Percentiles rank a stretch among this genome's conserved stretches.
Evolutionary conservation across 768 basidiomycete genomes (phyloP).

Genomic region (Dentipellis sp.): DNA sequence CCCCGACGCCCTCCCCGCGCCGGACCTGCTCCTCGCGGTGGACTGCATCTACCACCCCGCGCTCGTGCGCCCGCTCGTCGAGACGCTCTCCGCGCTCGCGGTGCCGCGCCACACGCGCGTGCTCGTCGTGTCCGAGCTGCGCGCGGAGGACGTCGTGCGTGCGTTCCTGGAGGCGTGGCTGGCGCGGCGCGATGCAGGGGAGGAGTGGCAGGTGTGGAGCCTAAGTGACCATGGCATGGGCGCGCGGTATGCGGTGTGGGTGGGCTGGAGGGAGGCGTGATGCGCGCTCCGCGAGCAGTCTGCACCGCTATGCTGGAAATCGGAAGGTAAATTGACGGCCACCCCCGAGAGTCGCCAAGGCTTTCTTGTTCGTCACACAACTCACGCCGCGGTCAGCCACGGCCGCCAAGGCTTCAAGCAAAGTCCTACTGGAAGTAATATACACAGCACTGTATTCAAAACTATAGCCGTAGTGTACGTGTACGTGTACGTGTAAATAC

Average conservation of each 20-base stretch:
- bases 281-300: neutral
- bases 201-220: constrained; percentile 11
- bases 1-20: neutral
- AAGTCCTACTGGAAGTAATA: no score
- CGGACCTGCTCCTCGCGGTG: constrained; percentile 19
- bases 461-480: no score
- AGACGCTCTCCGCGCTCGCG: constrained; percentile 13
- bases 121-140: constrained; percentile 21
- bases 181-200: neutral
- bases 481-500: no score
- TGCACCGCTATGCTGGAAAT: no score
- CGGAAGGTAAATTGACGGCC: no score
- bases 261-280: neutral
- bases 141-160: constrained; percentile 22
- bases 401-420: no score
- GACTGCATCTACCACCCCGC: constrained; percentile 24
- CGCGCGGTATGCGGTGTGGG: neutral
- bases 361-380: no score
- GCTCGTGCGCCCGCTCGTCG: constrained; percentile 19
- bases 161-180: constrained; percentile 22
- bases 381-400: no score
- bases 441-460: no score
- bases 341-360: no score
- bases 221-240: neutral
- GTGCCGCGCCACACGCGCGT: constrained; percentile 6